phyloP scores from a whole-genome alignment of 2,329 filamentous ascomycete species.

The Scopulariopsis brevicaulis region DNA sequence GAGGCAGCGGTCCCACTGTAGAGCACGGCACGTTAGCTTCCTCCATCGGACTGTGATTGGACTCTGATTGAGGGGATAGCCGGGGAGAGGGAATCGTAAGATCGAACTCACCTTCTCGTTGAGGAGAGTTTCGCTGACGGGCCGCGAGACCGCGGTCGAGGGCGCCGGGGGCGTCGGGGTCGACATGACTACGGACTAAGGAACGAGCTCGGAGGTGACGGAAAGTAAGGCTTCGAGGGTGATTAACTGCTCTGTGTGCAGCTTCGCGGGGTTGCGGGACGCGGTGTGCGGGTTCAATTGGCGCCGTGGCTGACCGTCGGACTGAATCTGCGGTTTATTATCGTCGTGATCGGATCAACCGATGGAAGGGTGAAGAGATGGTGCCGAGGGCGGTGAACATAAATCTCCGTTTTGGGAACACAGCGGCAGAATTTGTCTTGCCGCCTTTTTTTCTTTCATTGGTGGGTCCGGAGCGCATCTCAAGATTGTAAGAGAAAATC shows the following conservation, averaged over 20 bases:
- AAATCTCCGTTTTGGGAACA: background rate
- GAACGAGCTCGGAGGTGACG: background rate
- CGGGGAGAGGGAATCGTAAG: too few species aligned
- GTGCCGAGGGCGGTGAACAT: conserved; percentile 1
- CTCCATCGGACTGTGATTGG: background rate
- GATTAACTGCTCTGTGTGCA: background rate
- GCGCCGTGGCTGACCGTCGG: background rate
- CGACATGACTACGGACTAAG: conserved; percentile 31
- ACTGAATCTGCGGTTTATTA: conserved; percentile 4
- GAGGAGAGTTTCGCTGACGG: conserved; percentile 92
- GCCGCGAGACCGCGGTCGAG: conserved; percentile 51
- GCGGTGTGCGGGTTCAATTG: background rate
- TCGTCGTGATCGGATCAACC: conserved; percentile 1
- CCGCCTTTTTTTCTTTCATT: background rate
- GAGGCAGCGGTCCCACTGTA: conserved; percentile 94
- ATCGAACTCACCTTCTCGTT: conserved; percentile 76
- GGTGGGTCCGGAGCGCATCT: background rate
- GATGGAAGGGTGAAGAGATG: background rate
- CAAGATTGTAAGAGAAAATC: background rate
- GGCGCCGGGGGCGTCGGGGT: conserved; percentile 31
- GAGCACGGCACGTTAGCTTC: conserved; percentile 8
- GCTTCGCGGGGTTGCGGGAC: background rate
- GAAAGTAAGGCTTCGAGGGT: background rate
- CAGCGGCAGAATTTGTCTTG: background rate
- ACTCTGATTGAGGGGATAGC: too few species aligned